phyloP scores from a whole-genome alignment of 1,284 basidiomycete species.

The Mycosarcoma mackinlayi region DNA sequence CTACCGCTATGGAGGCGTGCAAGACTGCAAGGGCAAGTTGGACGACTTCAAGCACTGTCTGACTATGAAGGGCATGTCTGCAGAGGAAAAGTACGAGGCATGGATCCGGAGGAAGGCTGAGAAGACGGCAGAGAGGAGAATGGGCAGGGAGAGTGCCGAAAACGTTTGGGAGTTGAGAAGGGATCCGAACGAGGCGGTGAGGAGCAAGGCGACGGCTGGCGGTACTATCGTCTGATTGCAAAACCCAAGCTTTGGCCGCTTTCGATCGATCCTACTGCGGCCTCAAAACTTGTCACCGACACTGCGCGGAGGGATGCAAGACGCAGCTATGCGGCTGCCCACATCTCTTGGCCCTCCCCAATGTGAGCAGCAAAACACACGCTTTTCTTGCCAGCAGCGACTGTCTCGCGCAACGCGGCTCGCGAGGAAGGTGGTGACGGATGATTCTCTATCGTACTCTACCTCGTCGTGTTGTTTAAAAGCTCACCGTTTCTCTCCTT shows the following conservation, averaged over 20 bases:
- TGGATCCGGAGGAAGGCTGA: constrained; percentile 89
- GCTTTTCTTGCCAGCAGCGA: too few relatives aligned
- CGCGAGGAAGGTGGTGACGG: too few relatives aligned
- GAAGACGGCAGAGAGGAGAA: constrained; percentile 81
- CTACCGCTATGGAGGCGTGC: constrained; percentile 84
- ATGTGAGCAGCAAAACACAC: constrained; percentile 9
- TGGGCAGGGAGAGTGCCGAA: constrained; percentile 81
- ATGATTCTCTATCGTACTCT: neutral
- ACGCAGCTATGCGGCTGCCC: too few relatives aligned
- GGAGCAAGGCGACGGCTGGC: neutral
- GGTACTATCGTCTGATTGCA: constrained; percentile 18
- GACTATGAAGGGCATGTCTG: constrained; percentile 80
- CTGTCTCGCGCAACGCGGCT: too few relatives aligned
- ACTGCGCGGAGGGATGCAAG: too few relatives aligned
- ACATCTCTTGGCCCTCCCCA: neutral
- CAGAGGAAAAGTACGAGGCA: constrained; percentile 79
- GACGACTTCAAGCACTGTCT: constrained; percentile 97
- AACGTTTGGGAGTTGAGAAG: constrained; percentile 87
- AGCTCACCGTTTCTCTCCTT: constrained; percentile 20
- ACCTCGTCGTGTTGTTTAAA: neutral
- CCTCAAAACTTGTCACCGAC: too few relatives aligned
- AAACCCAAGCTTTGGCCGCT: neutral
- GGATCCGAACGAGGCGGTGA: constrained; percentile 21
- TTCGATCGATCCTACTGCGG: too few relatives aligned
- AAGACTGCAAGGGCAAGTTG: constrained; percentile 81